Conservation (phyloP, 495 filamentous ascomycete genomes). For the Trichoderma reesei region DNA sequence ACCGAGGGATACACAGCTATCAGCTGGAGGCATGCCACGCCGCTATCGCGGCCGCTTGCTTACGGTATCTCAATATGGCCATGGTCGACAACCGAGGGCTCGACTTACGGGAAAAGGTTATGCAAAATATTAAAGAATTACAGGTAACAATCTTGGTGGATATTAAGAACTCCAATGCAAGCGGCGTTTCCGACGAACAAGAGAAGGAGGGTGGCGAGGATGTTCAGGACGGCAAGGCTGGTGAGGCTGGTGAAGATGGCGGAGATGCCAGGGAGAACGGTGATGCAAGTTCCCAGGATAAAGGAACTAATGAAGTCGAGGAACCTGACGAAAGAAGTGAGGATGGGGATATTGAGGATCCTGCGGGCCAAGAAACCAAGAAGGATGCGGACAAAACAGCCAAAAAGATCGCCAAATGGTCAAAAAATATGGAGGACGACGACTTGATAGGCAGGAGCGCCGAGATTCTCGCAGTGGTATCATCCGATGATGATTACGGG, state of each 20-base stretch:
- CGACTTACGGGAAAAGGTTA: neutral
- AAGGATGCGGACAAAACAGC: neutral
- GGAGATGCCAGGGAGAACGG: neutral
- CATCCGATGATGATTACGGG: neutral
- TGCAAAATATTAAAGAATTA: neutral
- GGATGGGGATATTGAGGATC: neutral
- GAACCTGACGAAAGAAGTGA: no score
- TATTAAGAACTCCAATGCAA: neutral
- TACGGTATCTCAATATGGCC: neutral
- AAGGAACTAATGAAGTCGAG: neutral
- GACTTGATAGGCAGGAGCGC: neutral
- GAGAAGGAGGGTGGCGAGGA: neutral
- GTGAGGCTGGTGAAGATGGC: neutral
- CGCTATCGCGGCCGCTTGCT: conserved; percentile 1
- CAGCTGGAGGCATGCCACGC: neutral
- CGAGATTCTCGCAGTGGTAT: neutral
- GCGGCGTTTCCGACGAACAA: neutral
- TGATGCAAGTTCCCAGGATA: neutral
- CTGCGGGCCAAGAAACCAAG: neutral
- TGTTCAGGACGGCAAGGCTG: neutral
- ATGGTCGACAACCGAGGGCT: neutral
- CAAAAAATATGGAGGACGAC: neutral
- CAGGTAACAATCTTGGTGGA: no score
- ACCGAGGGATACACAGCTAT: neutral
- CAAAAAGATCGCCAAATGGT: neutral